Evolutionary conservation across 2,329 filamentous ascomycete species (phyloP), one percentile per base, ranked within the genome.

Genomic region (Colletotrichum horii): DNA sequence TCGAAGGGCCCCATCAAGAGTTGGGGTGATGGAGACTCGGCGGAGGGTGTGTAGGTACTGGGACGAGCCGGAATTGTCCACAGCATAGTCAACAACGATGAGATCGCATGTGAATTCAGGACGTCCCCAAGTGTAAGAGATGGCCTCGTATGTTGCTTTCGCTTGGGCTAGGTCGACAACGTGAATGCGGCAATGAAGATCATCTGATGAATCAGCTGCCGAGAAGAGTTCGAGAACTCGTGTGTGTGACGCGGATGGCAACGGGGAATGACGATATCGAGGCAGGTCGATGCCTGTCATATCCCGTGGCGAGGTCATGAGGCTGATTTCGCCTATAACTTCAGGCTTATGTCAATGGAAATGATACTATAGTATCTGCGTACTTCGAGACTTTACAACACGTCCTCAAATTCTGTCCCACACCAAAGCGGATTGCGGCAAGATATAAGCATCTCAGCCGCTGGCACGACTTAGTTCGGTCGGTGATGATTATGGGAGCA

Each of bases 1-100:
- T 52, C 43, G 19, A 52, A 52, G 43, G 6, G 43, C 43, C 2
- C n/a, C n/a, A 3, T 52, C n/a, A 52, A 52, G 43, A 22, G 1
- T 52, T 0, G 6, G 43, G 6, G 43, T 52, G n/a, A 52, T 52
- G n/a, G 11, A 3, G 2, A 52, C 4, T 52, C 43, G 43, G 43
- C n/a, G 2, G 11, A 14, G 43, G 11, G 11, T 14, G n/a, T 0
- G 2, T 8, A 22, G 43, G 11, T n/a, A 22, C 1, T 48, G 1
- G 43, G n/a, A 0, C 4, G 1, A 48, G 6, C 3, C n/a, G 6
- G 3, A 3, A 12, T 22, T 7, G n/a, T 48, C 43, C 6, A 7
- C 6, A 4, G 0, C 6, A 2, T 48, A n/a, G 43, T 22, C 43
- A 52, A 52, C n/a, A 4, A 52, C 6, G 43, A 52, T 4, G 43